Evolutionary conservation across 192 early-diverging fungal genomes (phyloP), one percentile per base, ranked within the genome.

Genomic region (Coemansia sp.): DNA sequence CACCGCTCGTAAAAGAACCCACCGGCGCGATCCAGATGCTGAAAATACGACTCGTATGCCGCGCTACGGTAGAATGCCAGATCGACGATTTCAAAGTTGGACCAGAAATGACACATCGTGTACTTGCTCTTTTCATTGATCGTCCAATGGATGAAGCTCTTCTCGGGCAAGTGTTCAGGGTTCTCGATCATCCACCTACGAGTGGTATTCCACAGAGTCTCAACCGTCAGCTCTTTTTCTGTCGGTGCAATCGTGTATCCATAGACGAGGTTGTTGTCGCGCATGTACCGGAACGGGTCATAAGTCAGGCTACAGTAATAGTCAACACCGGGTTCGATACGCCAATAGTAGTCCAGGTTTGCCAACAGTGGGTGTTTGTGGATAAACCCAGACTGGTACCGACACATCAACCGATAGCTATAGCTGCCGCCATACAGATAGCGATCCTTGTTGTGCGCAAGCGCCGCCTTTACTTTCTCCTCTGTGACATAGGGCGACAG

Each of bases 1-100:
- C 86, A 91, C 25, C 90, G 75, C 74, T 92, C 93, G 66, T 95
- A 95, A 74, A 92, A 94, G 84, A 94, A 94, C 5, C 94, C 94
- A 19, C 94, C 94, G 2, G 82, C 64, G 23, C 86, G 63, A 66
- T 95, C 94, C 14, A 95, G 70, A 37, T 88, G 82, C 41, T 90
- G 67, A 48, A 91, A 92, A 48, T 85, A 93, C 27, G 86, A 83
- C 42, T 81, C 75, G 72, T 94, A 94, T 0, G 81, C 85, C 21
- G 86, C 68, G 66, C 86, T 88, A 50, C 90, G 75, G 66, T 89
- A 91, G 61, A 94, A 87, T 14, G 89, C 84, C 59, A 93, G 62
- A 63, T 88, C 78, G 10, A 82, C 90, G 65, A 94, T 93, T 72
- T 94, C 92, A 81, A 94, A 93, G 63, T 94, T 94, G 38, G 87